Conservation (phyloP, 257 asterid genomes). For the Ocimum tenuiflorum region DNA sequence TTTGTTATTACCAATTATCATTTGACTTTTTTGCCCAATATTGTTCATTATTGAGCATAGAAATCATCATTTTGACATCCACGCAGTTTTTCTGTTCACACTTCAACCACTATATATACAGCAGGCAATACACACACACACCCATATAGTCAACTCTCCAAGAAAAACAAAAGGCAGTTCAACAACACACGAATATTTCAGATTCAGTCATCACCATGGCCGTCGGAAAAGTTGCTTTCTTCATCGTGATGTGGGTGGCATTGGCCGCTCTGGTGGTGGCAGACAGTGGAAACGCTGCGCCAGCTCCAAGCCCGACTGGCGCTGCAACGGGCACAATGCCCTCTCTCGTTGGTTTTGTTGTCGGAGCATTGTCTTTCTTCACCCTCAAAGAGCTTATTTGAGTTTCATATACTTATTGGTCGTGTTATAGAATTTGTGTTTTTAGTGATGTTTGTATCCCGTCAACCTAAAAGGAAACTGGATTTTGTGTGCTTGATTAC, state of each 20-base stretch:
- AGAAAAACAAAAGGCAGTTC: background rate
- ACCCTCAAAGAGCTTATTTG: slow-evolving; percentile 18
- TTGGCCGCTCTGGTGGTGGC: slow-evolving; percentile 14
- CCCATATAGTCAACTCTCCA: background rate
- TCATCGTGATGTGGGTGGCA: background rate
- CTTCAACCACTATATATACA: slow-evolving; percentile 17
- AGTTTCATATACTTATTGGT: background rate
- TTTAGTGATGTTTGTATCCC: background rate
- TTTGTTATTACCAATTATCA: background rate
- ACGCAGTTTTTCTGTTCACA: no score
- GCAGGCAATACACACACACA: background rate
- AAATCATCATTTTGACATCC: slow-evolving; percentile 2
- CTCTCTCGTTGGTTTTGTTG: slow-evolving; percentile 17
- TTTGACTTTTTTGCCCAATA: background rate
- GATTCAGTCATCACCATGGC: slow-evolving; percentile 6
- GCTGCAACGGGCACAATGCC: slow-evolving; percentile 11
- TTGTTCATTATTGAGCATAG: background rate
- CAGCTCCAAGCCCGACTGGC: slow-evolving; percentile 7
- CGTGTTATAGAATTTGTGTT: background rate
- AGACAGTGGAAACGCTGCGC: background rate
- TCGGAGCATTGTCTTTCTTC: slow-evolving; percentile 19
- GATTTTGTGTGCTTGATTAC: background rate
- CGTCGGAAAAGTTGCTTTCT: background rate
- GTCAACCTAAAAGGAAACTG: background rate
- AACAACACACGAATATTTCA: no score